These are phyloP conservation scores for Tuctoria greenei DNA, from an alignment of 176 grass and related monocot genomes.

Conservation along the genomic window DNA sequence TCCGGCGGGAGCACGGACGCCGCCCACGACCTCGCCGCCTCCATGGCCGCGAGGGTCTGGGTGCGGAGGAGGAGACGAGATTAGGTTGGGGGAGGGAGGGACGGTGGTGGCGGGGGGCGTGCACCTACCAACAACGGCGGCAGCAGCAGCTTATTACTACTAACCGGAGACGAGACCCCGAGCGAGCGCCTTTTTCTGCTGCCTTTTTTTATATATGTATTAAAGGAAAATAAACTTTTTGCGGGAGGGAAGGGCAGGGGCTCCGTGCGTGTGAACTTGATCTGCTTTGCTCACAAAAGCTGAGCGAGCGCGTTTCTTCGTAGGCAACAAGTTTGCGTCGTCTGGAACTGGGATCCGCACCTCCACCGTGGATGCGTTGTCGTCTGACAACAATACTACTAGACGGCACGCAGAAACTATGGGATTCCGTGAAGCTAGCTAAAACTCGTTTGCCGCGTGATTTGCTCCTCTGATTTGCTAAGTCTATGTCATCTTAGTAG, in stretches of 20 bases:
- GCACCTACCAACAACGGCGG: constrained; percentile 45
- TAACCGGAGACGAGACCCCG: not conserved
- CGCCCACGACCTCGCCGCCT: constrained; percentile 64
- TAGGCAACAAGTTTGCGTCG: not conserved
- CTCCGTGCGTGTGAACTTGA: not conserved
- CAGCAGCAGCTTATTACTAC: constrained; percentile 12
- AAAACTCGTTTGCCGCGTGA: too few relatives aligned
- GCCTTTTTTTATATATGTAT: not conserved
- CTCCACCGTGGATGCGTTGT: not conserved
- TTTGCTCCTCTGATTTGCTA: too few relatives aligned
- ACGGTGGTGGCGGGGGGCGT: constrained; percentile 24
- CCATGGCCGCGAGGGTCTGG: constrained; percentile 32
- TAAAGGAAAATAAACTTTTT: not conserved
- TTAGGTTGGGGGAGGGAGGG: not conserved
- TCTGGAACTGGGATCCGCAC: not conserved
- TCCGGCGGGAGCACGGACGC: constrained; percentile 43
- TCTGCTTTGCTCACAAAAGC: constrained; percentile 14
- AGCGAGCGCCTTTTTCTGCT: not conserved
- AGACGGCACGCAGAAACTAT: not conserved
- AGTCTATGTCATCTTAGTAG: too few relatives aligned
- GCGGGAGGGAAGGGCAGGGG: constrained; percentile 16
- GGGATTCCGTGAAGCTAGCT: too few relatives aligned
- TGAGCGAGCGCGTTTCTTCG: too few relatives aligned
- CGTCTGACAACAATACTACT: not conserved
- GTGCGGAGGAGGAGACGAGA: constrained; percentile 33